phyloP scores from a whole-genome alignment of 1,284 basidiomycete genomes.

The Leccinum fuscescens region DNA sequence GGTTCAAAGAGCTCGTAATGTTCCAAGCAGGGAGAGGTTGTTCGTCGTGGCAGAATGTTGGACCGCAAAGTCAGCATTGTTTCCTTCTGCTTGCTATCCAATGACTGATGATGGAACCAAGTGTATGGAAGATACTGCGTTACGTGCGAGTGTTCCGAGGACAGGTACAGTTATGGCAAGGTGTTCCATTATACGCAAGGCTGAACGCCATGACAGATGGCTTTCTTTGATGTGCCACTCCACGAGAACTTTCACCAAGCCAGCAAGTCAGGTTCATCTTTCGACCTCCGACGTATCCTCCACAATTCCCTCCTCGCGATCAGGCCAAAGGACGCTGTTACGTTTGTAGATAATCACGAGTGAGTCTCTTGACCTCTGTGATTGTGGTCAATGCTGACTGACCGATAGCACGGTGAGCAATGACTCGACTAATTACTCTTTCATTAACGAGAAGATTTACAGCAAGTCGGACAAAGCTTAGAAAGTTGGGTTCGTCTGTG shows the following conservation, averaged over 20 bases:
- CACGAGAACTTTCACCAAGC: conserved; percentile 71
- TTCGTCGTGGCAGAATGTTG: conserved; percentile 78
- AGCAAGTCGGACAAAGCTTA: conserved; percentile 72
- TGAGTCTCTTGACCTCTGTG: conserved; percentile 35
- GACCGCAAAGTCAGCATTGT: conserved; percentile 55
- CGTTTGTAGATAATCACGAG: conserved; percentile 86
- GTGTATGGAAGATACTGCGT: conserved; percentile 50
- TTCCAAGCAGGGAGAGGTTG: conserved; percentile 46
- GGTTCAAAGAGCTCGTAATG: conserved; percentile 51
- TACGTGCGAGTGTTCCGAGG: conserved; percentile 63
- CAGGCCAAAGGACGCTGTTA: conserved; percentile 70
- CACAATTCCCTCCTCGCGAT: conserved; percentile 54
- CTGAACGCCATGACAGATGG: neutral
- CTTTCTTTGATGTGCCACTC: conserved; percentile 75
- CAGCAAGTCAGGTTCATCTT: conserved; percentile 54
- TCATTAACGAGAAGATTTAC: conserved; percentile 5
- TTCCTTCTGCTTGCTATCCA: conserved; percentile 1
- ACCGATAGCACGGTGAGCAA: conserved; percentile 51
- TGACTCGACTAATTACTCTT: neutral
- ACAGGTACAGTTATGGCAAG: conserved; percentile 42
- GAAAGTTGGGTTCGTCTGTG: conserved; percentile 69
- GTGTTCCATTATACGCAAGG: neutral
- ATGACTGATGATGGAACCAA: conserved; percentile 26
- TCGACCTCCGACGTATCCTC: conserved; percentile 66
- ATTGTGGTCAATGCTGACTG: neutral